phyloP scores from a whole-genome alignment of 306 rosid genomes.

The Macrotyloma uniflorum region DNA sequence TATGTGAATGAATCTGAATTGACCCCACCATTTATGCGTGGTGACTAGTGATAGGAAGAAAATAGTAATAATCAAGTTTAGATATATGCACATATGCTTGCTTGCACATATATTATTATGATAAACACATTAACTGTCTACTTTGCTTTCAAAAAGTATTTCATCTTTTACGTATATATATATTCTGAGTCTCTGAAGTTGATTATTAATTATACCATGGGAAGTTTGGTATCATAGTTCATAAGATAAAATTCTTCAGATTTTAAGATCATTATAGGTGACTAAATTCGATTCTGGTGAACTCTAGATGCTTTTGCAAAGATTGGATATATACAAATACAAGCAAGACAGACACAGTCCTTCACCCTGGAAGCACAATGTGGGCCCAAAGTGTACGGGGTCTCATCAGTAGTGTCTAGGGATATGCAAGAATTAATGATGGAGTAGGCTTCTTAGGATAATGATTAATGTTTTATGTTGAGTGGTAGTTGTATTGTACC shows the following conservation, averaged over 20 bases:
- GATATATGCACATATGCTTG: neutral
- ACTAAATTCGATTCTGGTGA: conserved; percentile 38
- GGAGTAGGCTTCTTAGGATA: conserved; percentile 34
- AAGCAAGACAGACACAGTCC: neutral
- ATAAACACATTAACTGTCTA: neutral
- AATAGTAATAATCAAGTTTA: neutral
- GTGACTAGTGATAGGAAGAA: conserved; percentile 8
- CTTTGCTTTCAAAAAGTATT: conserved; percentile 40
- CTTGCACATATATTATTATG: conserved; percentile 14
- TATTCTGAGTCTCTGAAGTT: conserved; percentile 19
- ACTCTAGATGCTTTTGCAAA: conserved; percentile 21
- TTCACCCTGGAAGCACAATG: conserved; percentile 25
- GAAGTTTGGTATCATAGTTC: too few relatives aligned
- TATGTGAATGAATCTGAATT: conserved; percentile 33
- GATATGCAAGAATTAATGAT: conserved; percentile 34
- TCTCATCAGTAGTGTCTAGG: conserved; percentile 26
- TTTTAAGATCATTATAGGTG: conserved; percentile 16
- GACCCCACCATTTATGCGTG: conserved; percentile 30
- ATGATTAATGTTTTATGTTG: conserved; percentile 28
- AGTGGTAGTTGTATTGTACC: conserved; percentile 3
- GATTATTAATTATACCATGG: too few relatives aligned
- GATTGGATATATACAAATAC: neutral
- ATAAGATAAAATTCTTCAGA: neutral
- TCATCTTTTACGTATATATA: conserved; percentile 37
- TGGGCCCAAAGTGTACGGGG: neutral